Evolutionary conservation across 2,329 filamentous ascomycete genomes (phyloP).

Genomic region (Clonostachys byssicola): DNA sequence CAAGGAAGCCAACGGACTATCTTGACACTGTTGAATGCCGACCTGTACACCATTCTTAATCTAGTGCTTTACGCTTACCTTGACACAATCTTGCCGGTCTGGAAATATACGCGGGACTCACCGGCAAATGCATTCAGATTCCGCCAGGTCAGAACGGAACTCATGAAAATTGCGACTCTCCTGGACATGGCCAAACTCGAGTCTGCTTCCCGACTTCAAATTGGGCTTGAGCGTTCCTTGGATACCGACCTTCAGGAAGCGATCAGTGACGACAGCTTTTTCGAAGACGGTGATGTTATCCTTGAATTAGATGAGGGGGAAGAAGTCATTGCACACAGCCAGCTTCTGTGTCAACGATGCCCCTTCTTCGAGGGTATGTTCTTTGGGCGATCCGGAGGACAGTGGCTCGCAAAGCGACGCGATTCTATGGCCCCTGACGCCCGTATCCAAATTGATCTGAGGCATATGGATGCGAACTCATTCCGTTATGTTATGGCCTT

Average conservation of each 20-base stretch:
- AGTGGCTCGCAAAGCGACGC: slow-evolving; percentile 76
- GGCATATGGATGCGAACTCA: slow-evolving; percentile 68
- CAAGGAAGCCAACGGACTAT: slow-evolving; percentile 43
- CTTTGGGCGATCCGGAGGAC: slow-evolving; percentile 77
- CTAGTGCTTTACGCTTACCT: slow-evolving; percentile 77
- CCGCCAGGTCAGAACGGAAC: slow-evolving; percentile 73
- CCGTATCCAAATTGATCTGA: slow-evolving; percentile 71
- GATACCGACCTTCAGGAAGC: slow-evolving; percentile 68
- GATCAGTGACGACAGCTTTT: slow-evolving; percentile 64
- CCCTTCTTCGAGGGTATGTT: slow-evolving; percentile 92
- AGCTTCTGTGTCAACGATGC: slow-evolving; percentile 76
- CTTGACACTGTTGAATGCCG: slow-evolving; percentile 64
- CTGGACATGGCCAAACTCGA: slow-evolving; percentile 72
- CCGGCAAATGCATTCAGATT: slow-evolving; percentile 67
- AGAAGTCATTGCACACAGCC: slow-evolving; percentile 71
- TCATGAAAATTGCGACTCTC: slow-evolving; percentile 79
- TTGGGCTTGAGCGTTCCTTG: slow-evolving; percentile 57
- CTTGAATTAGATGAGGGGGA: slow-evolving; percentile 68
- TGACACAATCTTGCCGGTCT: slow-evolving; percentile 77
- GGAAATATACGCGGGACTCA: slow-evolving; percentile 71
- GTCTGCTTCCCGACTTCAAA: slow-evolving; percentile 72
- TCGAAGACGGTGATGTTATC: slow-evolving; percentile 74
- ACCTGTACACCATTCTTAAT: slow-evolving; percentile 77
- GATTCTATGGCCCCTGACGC: slow-evolving; percentile 23
- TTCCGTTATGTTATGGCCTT: slow-evolving; percentile 78